phyloP scores from a whole-genome alignment of 305 asterid species.

The Fraxinus nigra region DNA sequence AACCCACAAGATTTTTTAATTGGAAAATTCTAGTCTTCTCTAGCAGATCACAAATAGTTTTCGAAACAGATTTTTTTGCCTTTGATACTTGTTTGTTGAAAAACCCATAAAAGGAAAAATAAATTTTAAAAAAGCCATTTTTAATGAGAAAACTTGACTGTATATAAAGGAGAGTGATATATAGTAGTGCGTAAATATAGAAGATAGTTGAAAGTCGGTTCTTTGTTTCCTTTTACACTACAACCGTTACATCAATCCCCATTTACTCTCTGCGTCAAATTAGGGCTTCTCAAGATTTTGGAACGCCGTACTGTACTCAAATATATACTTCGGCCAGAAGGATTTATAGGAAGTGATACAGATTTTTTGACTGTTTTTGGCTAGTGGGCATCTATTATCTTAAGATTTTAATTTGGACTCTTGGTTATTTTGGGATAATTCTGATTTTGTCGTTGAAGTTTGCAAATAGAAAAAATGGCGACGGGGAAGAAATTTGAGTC shows the following conservation, averaged over 20 bases:
- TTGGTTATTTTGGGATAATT: slow-evolving; percentile 1
- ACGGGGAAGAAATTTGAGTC: slow-evolving; percentile 30
- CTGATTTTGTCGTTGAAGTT: slow-evolving; percentile 34
- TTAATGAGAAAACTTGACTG: background rate
- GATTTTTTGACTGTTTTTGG: background rate
- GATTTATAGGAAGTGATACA: slow-evolving; percentile 1
- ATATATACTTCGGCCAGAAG: background rate
- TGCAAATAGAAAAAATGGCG: slow-evolving; percentile 28
- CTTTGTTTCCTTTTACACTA: background rate
- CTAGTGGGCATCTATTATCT: background rate
- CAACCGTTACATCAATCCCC: slow-evolving; percentile 1
- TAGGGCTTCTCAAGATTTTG: background rate
- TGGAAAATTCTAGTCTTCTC: slow-evolving; percentile 41
- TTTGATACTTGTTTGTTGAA: background rate
- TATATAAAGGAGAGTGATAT: background rate
- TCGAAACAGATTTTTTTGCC: background rate
- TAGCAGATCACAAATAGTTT: background rate
- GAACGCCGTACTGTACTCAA: background rate
- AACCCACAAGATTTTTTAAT: background rate
- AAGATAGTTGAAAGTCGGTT: background rate
- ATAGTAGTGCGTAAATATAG: background rate
- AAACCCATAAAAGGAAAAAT: background rate
- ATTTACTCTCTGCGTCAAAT: background rate
- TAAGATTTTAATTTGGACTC: background rate
- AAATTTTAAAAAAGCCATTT: background rate